phyloP scores from a whole-genome alignment of 163 green algal genomes.

The Chlamydomonas reinhardtii region DNA sequence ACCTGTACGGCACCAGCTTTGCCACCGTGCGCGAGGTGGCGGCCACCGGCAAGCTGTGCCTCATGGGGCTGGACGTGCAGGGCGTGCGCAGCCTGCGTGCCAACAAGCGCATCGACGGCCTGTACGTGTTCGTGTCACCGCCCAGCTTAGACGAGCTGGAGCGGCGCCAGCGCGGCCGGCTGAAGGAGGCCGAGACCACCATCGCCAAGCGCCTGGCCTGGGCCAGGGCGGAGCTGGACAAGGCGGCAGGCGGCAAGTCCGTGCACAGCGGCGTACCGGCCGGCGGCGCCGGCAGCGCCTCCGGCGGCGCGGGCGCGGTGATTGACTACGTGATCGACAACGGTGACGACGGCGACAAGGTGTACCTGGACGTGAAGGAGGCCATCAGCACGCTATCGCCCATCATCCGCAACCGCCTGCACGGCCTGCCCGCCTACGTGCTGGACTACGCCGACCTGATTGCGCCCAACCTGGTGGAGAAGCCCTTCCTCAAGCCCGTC shows the following conservation, averaged over 20 bases:
- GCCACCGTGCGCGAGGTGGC: constrained; percentile 75
- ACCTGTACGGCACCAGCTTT: constrained; percentile 71
- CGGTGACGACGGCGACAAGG: constrained; percentile 16
- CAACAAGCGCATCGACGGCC: constrained; percentile 78
- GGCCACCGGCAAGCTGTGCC: constrained; percentile 74
- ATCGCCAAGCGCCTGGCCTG: constrained; percentile 79
- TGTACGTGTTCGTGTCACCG: constrained; percentile 76
- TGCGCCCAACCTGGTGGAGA: constrained; percentile 82
- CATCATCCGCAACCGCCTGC: constrained; percentile 81
- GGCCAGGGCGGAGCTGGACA: constrained; percentile 63
- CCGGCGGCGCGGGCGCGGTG: background rate
- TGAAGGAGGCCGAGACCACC: constrained; percentile 73
- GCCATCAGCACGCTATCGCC: constrained; percentile 76
- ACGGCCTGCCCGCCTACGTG: constrained; percentile 82
- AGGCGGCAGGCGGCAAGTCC: background rate
- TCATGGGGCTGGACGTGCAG: constrained; percentile 76
- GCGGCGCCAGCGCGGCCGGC: constrained; percentile 55
- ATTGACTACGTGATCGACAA: constrained; percentile 71
- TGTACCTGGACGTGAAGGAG: constrained; percentile 55
- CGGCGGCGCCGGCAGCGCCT: no score
- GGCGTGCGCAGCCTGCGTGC: constrained; percentile 58
- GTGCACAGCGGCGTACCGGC: no score
- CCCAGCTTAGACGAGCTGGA: constrained; percentile 70
- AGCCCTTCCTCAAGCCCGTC: constrained; percentile 85
- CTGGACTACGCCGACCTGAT: constrained; percentile 90